A percentile compares a stretch with the other conserved stretches of the same genome.
Evolutionary conservation across 148 eudicot genomes (phyloP).

Genomic region (Vaccinium vitisidaea): DNA sequence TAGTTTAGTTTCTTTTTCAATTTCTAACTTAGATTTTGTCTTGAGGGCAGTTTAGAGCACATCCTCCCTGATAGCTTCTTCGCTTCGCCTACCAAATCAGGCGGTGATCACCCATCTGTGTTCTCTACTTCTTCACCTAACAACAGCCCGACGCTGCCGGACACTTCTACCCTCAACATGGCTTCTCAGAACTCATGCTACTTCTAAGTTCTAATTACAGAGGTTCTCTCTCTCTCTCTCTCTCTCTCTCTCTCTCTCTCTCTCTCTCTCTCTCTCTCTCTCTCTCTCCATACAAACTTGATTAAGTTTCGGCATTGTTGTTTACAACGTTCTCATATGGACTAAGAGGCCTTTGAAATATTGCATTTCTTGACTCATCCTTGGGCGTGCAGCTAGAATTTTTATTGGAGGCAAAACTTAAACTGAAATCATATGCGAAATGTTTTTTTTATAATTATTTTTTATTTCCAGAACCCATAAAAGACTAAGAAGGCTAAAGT

Average conservation of each 20-base stretch:
- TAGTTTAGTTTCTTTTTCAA: background rate
- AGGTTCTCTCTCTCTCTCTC: slow-evolving; percentile 39
- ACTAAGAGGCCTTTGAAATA: no score
- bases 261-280: background rate
- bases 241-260: background rate
- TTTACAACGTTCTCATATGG: no score
- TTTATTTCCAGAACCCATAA: no score
- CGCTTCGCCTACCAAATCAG: slow-evolving; percentile 71
- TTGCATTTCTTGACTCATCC: no score
- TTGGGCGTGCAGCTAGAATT: no score
- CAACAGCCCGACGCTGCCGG: slow-evolving; percentile 30
- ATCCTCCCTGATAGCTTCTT: slow-evolving; percentile 79
- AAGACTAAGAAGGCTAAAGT: no score
- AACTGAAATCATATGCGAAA: no score
- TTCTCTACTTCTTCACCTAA: slow-evolving; percentile 42
- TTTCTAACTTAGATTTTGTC: background rate
- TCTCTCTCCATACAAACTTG: no score
- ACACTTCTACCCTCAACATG: slow-evolving; percentile 35
- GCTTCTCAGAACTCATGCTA: slow-evolving; percentile 3
- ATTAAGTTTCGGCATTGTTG: no score
- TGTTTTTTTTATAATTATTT: no score
- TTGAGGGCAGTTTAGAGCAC: slow-evolving; percentile 70
- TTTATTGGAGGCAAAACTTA: no score
- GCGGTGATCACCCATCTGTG: slow-evolving; percentile 34
- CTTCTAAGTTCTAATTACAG: slow-evolving; percentile 50